Evolutionary conservation across 805 yeast species (phyloP), one percentile per base, ranked within the genome.

Genomic region (Clavispora santaluciae): DNA sequence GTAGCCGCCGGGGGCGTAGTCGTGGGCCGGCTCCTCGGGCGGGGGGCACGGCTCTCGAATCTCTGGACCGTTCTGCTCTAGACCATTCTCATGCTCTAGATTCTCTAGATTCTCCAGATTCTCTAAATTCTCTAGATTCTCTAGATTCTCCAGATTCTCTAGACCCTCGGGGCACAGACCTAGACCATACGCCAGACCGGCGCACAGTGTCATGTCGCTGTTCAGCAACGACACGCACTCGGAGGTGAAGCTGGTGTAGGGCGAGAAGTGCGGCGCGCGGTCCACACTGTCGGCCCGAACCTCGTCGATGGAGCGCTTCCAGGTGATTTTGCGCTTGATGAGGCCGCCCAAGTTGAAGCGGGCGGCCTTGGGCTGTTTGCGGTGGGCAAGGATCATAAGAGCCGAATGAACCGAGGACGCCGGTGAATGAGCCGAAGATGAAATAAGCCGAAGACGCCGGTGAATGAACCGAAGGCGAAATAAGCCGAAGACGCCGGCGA

Each of bases 1-100:
- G 60, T 93, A 93, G 0, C 99, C 99, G 18, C 98, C 98, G 8
- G 81, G 79, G 43, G 79, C 79, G 62, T 93, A 93, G 63, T 93
- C 99, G 42, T 79, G 79, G 35, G 75, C 66, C 44, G 86, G 85
- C 63, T 93, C 99, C 59, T 93, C 99, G 52, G 15, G n/a, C n/a
- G 11, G n/a, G n/a, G n/a, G n/a, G n/a, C n/a, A n/a, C n/a, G n/a
- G n/a, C n/a, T n/a, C n/a, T n/a, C n/a, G n/a, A n/a, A n/a, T n/a
- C n/a, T n/a, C n/a, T n/a, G n/a, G n/a, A n/a, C n/a, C n/a, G n/a
- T n/a, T n/a, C n/a, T n/a, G n/a, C n/a, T n/a, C n/a, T n/a, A n/a
- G n/a, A n/a, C n/a, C n/a, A n/a, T n/a, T n/a, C n/a, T n/a, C n/a
- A n/a, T n/a, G n/a, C n/a, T n/a, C n/a, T n/a, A n/a, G n/a, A n/a